phyloP scores from a whole-genome alignment of 768 basidiomycete species.

The Ramaria sp. region DNA sequence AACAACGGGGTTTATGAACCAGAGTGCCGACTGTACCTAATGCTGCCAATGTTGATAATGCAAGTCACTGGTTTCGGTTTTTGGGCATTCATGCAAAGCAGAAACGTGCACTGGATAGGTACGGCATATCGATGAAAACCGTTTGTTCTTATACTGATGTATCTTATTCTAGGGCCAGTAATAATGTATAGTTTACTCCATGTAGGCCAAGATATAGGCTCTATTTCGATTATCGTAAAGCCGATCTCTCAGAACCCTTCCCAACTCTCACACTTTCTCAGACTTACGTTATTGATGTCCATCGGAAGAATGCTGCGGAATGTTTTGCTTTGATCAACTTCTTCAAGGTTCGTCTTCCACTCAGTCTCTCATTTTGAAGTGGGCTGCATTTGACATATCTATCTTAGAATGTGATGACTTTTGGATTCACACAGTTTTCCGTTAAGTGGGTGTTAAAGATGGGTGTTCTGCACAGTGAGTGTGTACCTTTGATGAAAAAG shows the following conservation, averaged over 20 bases:
- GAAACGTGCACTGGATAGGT: neutral
- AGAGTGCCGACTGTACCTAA: slow-evolving; percentile 33
- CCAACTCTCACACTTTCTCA: neutral
- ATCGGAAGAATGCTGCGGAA: no score
- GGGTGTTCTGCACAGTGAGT: neutral
- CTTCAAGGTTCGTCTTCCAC: slow-evolving; percentile 18
- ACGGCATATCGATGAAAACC: neutral
- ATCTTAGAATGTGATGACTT: slow-evolving; percentile 34
- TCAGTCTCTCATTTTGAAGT: neutral
- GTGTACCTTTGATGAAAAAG: neutral
- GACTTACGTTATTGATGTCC: slow-evolving; percentile 34
- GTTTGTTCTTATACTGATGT: neutral
- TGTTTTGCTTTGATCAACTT: no score
- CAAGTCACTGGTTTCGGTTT: slow-evolving; percentile 27
- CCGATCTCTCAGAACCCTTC: neutral
- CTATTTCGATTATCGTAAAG: slow-evolving; percentile 27
- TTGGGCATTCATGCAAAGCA: slow-evolving; percentile 3
- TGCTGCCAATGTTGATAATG: slow-evolving; percentile 28
- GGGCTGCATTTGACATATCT: slow-evolving; percentile 24
- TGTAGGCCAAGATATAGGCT: slow-evolving; percentile 33
- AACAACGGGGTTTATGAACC: slow-evolving; percentile 34
- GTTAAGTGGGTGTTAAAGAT: no score
- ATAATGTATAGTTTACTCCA: slow-evolving; percentile 15
- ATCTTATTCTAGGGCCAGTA: neutral
- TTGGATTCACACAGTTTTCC: no score